phyloP scores from a whole-genome alignment of 1,139 yeast genomes.

The Meyerozyma smithsonii region DNA sequence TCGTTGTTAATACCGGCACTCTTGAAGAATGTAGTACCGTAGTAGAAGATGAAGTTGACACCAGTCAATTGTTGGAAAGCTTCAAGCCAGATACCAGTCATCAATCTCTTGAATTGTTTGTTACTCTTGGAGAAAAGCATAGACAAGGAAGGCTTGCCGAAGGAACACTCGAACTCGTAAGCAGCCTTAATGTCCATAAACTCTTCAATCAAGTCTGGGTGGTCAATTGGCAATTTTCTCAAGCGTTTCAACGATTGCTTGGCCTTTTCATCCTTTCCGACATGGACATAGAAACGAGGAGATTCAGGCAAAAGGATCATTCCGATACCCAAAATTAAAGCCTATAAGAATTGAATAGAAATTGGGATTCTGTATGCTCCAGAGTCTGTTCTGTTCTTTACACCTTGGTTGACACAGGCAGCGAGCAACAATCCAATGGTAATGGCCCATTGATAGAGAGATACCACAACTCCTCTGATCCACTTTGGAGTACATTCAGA shows the following conservation, averaged over 20 bases:
- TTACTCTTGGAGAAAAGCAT: constrained; percentile 29
- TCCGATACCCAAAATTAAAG: constrained; percentile 44
- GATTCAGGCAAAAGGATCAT: constrained; percentile 72
- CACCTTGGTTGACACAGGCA: constrained; percentile 58
- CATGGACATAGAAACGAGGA: constrained; percentile 64
- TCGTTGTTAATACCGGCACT: constrained; percentile 46
- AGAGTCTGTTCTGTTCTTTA: constrained; percentile 43
- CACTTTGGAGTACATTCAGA: constrained; percentile 67
- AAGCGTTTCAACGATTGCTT: constrained; percentile 29
- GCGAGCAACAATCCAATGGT: constrained; percentile 58
- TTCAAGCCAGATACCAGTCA: constrained; percentile 30
- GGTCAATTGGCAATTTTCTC: constrained; percentile 34
- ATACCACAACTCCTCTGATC: constrained; percentile 64
- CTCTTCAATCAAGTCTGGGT: constrained; percentile 37
- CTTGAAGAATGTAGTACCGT: constrained; percentile 62
- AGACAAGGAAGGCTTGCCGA: constrained; percentile 30
- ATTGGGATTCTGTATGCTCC: constrained; percentile 65
- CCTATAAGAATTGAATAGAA: constrained; percentile 46
- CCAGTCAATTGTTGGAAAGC: constrained; percentile 72
- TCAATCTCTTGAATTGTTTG: constrained; percentile 32
- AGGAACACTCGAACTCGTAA: constrained; percentile 28
- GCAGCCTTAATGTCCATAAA: constrained; percentile 36
- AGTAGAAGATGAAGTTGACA: constrained; percentile 66
- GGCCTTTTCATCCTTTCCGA: constrained; percentile 53
- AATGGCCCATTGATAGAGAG: constrained; percentile 62